These are phyloP conservation scores for Sugiyamaella smithiae DNA, from an alignment of 805 yeast species.

Conservation along the genomic window DNA sequence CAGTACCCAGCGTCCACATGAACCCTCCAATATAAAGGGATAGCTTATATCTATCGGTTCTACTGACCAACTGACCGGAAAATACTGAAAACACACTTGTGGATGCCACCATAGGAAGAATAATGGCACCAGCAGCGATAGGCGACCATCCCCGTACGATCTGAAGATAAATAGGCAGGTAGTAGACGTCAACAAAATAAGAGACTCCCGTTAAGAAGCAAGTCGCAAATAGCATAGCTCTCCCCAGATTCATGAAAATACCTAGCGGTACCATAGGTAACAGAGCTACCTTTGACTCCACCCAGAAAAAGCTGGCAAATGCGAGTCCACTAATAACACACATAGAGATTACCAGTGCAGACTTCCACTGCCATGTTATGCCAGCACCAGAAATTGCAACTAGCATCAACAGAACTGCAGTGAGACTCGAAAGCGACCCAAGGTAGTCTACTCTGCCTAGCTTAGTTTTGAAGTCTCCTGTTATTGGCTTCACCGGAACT, in stretches of 20 bases:
- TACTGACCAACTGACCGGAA: constrained; percentile 45
- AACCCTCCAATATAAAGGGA: constrained; percentile 43
- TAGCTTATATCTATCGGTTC: constrained; percentile 42
- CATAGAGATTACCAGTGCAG: constrained; percentile 40
- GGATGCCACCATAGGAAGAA: constrained; percentile 43
- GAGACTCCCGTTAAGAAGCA: constrained; percentile 48
- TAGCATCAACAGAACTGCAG: constrained; percentile 46
- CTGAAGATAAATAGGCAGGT: constrained; percentile 48
- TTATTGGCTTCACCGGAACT: constrained; percentile 35
- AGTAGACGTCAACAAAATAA: constrained; percentile 45
- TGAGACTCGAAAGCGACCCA: constrained; percentile 49
- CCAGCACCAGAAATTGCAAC: constrained; percentile 67
- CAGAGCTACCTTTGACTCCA: constrained; percentile 48
- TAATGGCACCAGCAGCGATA: constrained; percentile 39
- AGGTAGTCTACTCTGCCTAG: constrained; percentile 48
- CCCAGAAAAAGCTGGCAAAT: constrained; percentile 43
- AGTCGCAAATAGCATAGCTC: constrained; percentile 38
- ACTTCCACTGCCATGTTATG: constrained; percentile 53
- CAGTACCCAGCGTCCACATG: constrained; percentile 43
- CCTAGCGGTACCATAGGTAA: constrained; percentile 56
- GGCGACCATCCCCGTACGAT: constrained; percentile 41
- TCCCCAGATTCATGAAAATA: constrained; percentile 39
- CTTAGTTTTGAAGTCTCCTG: constrained; percentile 39
- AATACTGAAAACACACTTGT: constrained; percentile 42
- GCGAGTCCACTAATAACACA: constrained; percentile 41